phyloP scores from a whole-genome alignment of 1,139 yeast genomes.

The Yamadazyma membranifaciens region DNA sequence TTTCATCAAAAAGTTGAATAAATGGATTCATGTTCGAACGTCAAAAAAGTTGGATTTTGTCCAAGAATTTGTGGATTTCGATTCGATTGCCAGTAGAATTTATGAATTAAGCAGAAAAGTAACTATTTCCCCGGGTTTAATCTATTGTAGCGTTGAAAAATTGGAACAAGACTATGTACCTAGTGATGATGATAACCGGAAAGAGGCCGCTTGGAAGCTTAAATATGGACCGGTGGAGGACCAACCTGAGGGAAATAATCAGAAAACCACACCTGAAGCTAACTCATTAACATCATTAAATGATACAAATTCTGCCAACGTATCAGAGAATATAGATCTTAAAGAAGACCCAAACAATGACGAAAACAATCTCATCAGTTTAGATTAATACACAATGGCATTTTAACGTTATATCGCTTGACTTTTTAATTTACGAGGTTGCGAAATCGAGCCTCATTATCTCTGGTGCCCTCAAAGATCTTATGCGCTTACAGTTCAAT shows the following conservation, averaged over 20 bases:
- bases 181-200: neutral
- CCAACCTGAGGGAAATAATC: neutral
- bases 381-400: neutral
- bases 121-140: conserved; percentile 8
- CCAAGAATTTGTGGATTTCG: conserved; percentile 12
- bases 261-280: neutral
- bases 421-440: neutral
- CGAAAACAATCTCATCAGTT: neutral
- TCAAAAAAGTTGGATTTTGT: conserved; percentile 8
- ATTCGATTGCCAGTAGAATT: conserved; percentile 6
- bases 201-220: neutral
- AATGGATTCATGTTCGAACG: conserved; percentile 20
- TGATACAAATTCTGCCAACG: neutral
- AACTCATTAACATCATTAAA: neutral
- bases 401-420: neutral
- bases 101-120: conserved; percentile 4
- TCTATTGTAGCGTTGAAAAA: conserved; percentile 12
- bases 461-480: conserved; percentile 4
- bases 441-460: too few relatives aligned
- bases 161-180: conserved; percentile 5
- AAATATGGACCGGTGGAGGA: neutral
- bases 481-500: conserved; percentile 13
- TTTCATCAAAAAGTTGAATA: conserved; percentile 13
- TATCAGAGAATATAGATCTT: neutral
- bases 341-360: neutral